Percentiles rank a stretch among this genome's conserved stretches.
Conservation (phyloP, 2,329 filamentous ascomycete genomes). For the Proliferodiscus dingleyae region DNA sequence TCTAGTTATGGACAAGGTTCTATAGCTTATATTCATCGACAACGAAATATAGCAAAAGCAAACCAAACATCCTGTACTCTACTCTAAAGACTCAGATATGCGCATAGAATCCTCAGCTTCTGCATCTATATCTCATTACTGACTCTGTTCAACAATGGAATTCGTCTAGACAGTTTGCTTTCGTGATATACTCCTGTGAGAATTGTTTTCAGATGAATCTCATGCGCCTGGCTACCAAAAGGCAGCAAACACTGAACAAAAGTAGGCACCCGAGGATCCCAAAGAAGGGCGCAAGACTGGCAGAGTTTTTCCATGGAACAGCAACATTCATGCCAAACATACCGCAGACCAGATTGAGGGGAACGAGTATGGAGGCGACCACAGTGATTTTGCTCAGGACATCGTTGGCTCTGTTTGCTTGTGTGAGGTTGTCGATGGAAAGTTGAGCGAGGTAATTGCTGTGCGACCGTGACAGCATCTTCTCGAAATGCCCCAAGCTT, state of each 20-base stretch:
- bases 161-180: neutral
- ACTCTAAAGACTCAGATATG: neutral
- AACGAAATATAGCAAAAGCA: neutral
- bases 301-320: constrained; percentile 56
- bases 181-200: neutral
- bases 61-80: no score
- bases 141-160: no score
- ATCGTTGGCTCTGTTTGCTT: constrained; percentile 83
- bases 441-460: constrained; percentile 95
- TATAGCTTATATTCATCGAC: neutral
- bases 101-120: neutral
- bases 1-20: neutral
- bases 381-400: constrained; percentile 94
- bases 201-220: constrained; percentile 25
- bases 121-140: no score
- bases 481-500: constrained; percentile 92
- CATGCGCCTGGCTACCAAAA: constrained; percentile 24
- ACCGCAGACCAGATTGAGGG: constrained; percentile 80
- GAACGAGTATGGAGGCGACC: constrained; percentile 90
- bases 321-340: constrained; percentile 72
- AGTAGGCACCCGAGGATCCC: constrained; percentile 54
- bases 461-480: constrained; percentile 91
- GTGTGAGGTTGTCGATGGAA: constrained; percentile 82
- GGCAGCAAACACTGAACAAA: constrained; percentile 38
- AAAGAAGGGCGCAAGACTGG: constrained; percentile 52